phyloP scores from a whole-genome alignment of 208 protist genomes.

The Vickermania spadyakhi region DNA sequence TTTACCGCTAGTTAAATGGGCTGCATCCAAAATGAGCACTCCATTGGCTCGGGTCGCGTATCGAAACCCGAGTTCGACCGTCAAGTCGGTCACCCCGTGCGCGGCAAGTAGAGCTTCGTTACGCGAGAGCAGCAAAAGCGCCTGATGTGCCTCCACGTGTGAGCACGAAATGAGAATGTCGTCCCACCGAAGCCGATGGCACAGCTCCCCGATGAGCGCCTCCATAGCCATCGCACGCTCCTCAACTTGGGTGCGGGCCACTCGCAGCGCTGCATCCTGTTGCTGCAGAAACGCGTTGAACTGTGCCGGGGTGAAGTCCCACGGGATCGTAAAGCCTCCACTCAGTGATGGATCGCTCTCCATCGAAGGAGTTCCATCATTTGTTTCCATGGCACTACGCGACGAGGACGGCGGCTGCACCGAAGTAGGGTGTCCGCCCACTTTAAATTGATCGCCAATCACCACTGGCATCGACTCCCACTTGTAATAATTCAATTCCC shows the following conservation, averaged over 20 bases:
- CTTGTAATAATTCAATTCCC: constrained; percentile 76
- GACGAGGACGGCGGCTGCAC: neutral
- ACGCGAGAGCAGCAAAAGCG: constrained; percentile 62
- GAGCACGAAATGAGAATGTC: constrained; percentile 89
- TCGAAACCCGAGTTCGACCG: constrained; percentile 62
- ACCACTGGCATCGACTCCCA: constrained; percentile 88
- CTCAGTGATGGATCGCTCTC: constrained; percentile 7
- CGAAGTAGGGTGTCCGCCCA: constrained; percentile 63
- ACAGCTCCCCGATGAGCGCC: constrained; percentile 71
- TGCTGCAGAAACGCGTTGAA: constrained; percentile 79
- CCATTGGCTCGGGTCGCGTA: constrained; percentile 83
- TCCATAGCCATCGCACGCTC: constrained; percentile 62
- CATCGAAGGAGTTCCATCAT: too few species aligned
- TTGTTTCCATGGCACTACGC: neutral
- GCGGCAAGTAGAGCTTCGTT: constrained; percentile 63
- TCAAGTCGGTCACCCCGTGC: constrained; percentile 68
- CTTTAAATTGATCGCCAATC: constrained; percentile 62
- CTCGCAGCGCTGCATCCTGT: constrained; percentile 51
- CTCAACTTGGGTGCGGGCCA: constrained; percentile 30
- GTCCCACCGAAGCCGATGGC: constrained; percentile 56
- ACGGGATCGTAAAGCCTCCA: constrained; percentile 75
- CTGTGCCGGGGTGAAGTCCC: constrained; percentile 75
- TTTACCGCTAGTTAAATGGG: constrained; percentile 3
- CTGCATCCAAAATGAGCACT: constrained; percentile 61
- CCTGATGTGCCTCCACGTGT: constrained; percentile 49